Conservation (phyloP, 2,329 filamentous ascomycete genomes). For the Phialemonium atrogriseum region DNA sequence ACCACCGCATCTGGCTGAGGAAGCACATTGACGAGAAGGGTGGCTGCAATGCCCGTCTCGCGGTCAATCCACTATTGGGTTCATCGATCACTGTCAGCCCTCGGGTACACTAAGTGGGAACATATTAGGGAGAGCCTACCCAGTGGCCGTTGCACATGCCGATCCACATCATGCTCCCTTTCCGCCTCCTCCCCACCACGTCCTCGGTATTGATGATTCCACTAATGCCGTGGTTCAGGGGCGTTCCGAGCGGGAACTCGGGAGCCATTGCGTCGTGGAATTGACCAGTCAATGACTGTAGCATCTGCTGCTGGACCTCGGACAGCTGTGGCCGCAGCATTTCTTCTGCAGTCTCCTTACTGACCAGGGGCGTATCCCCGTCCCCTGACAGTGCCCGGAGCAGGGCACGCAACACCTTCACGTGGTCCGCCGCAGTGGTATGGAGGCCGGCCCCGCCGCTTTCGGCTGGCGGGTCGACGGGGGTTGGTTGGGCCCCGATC, state of each 20-base stretch:
- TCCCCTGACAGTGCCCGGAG: constrained; percentile 13
- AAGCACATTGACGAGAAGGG: constrained; percentile 28
- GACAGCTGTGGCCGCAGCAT: constrained; percentile 34
- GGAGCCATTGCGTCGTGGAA: constrained; percentile 21
- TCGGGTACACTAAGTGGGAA: not conserved
- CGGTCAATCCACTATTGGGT: constrained; percentile 20
- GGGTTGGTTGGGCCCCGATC: constrained; percentile 6
- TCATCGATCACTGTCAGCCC: not conserved
- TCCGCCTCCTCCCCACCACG: constrained; percentile 28
- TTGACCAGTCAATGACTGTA: constrained; percentile 10
- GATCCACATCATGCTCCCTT: constrained; percentile 35
- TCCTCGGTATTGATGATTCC: constrained; percentile 31
- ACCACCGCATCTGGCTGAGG: constrained; percentile 29
- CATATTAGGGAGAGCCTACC: constrained; percentile 20
- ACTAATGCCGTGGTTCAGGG: constrained; percentile 28
- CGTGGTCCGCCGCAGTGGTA: constrained; percentile 31
- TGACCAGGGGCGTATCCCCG: constrained; percentile 19
- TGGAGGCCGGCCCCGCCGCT: constrained; percentile 35
- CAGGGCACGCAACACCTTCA: constrained; percentile 23
- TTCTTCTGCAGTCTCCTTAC: constrained; percentile 17
- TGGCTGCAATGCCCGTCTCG: constrained; percentile 28
- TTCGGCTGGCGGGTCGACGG: constrained; percentile 24
- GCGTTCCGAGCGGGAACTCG: constrained; percentile 24
- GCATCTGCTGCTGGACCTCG: constrained; percentile 16
- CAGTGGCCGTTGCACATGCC: constrained; percentile 33